Evolutionary conservation across 306 rosid species (phyloP), one percentile per base, ranked within the genome.

Genomic region (Cercis canadensis): DNA sequence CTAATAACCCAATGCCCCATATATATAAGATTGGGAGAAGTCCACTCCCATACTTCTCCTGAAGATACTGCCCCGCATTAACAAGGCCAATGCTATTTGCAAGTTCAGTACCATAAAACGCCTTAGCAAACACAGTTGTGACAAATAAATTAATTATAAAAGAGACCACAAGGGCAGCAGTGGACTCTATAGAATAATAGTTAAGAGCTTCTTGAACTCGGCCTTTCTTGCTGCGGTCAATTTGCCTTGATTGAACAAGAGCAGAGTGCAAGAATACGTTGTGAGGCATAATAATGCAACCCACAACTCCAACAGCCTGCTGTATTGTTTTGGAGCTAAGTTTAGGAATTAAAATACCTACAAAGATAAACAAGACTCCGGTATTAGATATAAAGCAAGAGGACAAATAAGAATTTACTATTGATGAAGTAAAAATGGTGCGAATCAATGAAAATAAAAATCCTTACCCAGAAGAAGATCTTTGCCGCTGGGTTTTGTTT

Each of bases 201-300:
- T 78, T 91, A 41, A 95, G 82, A 67, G 99, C 99, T 82, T 95
- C 99, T 77, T 82, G 97, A 55, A 95, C 92, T 53, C 96, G 83
- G 43, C 86, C 91, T 73, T 62, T 84, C 86, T 89, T 91, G 34
- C 41, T 80, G 37, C 43, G 89, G 74, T 95, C 91, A 36, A 95
- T 51, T 49, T 87, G 87, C 41, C 99, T 83, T 10, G 99, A 95
- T 69, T 89, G 99, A 24, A 95, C 99, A 57, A 95, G 92, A 21
- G 99, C 99, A 4, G 99, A 95, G 82, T 95, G 99, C 80, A 95
- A 70, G 78, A 83, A 95, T 33, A 95, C 92, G 65, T 95, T 95
- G 86, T 91, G 99, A 69, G 99, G 99, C 99, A 95, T 95, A 53
- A 95, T 95, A 67, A 91, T 79, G 84, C 99, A 89, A 62, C 99